Conservation (phyloP, 2,329 filamentous ascomycete species). For the Fusarium sp. region DNA sequence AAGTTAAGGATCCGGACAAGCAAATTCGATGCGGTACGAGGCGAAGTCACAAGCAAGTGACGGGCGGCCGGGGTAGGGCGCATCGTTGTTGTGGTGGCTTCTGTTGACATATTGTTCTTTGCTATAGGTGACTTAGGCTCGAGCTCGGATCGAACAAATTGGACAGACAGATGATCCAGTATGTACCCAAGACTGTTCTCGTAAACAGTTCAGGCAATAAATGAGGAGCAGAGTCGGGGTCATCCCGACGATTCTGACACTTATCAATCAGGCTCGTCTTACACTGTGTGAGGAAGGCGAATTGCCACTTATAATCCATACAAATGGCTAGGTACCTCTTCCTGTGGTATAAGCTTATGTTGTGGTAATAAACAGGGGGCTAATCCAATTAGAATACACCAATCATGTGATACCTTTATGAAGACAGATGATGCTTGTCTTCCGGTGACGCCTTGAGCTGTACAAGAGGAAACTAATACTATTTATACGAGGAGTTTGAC, state of each 20-base stretch:
- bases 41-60: neutral
- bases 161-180: neutral
- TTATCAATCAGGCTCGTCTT: neutral
- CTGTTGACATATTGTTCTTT: neutral
- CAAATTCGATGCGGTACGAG: neutral
- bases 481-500: neutral
- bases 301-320: neutral
- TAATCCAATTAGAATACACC: neutral
- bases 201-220: neutral
- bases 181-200: neutral
- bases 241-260: neutral
- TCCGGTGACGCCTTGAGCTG: neutral
- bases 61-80: neutral
- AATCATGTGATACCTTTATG: neutral
- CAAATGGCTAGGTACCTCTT: neutral
- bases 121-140: neutral
- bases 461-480: neutral
- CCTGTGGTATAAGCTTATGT: neutral
- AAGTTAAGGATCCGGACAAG: neutral
- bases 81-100: neutral
- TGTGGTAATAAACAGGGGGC: neutral
- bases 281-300: neutral
- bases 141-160: neutral
- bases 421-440: neutral
- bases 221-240: neutral